Base-by-base conservation (phyloP, 164 flowering plant genomes). In the Berberis thunbergii region DNA sequence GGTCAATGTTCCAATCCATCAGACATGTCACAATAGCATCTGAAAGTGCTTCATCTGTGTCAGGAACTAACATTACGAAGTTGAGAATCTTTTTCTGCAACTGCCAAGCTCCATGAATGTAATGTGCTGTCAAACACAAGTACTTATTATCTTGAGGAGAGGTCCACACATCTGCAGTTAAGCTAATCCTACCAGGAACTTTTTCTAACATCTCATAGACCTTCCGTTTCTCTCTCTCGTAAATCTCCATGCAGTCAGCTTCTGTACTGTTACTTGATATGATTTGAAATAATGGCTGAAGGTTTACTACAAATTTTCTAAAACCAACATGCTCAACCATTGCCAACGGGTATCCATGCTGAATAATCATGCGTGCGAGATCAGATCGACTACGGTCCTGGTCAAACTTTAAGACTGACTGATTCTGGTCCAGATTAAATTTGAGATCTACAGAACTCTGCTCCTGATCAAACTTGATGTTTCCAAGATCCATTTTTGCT, bases 401-500 rank as follows among this genome's bases (percentile, higher is more conserved):
- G 12, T 50, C 54, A 50, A 50, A 50, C 54, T 8, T 50, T 2
- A 50, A 50, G 5, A 5, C 5, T 46, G 49, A 5, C 8, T 46
- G 49, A 46, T 46, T 87, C n/a, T 40, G 49, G 42, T 61, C 71
- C 48, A 43, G 59, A 53, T 63, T 41, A 63, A 63, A 49, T 41
- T 12, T 49, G 8, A 41, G 56, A 40, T 12, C 56, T 10, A 49
- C 45, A 10, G 11, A 45, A 62, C 43, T 12, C 5, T 8, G 43
- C 6, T 49, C 64, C n/a, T 49, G 39, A 11, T 49, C 56, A 49
- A 11, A 63, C 41, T 63, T 63, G 63, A 87, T 84, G 74, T 89
- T 71, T 64, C 75, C 83, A 50, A 73, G 57, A 65, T 60, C 74
- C 39, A 74, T 57, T 9, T 76, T 61, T 49, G 79, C 84, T 8